Conservation (phyloP, 768 basidiomycete species). For the Glaciozyma martinii region DNA sequence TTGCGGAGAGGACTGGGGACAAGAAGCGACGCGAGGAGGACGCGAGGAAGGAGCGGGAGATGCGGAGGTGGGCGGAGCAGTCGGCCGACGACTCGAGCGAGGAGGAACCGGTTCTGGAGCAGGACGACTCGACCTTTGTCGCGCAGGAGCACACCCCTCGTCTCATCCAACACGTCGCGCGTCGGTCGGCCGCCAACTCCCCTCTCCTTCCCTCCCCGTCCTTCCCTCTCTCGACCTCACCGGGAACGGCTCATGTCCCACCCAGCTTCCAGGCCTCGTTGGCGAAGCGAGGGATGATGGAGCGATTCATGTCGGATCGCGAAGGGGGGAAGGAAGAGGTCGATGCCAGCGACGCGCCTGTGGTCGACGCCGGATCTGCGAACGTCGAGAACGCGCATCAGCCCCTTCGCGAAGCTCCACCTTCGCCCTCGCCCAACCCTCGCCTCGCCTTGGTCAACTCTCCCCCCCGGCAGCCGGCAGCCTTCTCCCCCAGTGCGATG, state of each 20-base stretch:
- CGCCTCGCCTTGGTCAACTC: constrained; percentile 1
- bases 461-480: not conserved
- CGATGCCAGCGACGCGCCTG: not conserved
- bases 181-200: not conserved
- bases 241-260: not conserved
- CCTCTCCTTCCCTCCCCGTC: not conserved
- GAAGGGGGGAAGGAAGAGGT: not conserved
- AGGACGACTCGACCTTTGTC: not conserved
- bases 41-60: not conserved
- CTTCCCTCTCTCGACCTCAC: not conserved
- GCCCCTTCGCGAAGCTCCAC: too few species aligned
- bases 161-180: not conserved
- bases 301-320: constrained; percentile 21
- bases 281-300: constrained; percentile 24
- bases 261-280: not conserved
- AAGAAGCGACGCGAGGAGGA: not conserved
- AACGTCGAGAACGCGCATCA: not conserved
- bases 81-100: not conserved
- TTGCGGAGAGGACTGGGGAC: not conserved
- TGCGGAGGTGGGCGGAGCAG: constrained; percentile 2
- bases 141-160: not conserved
- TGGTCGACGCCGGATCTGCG: not conserved
- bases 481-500: not conserved
- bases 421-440: not conserved
- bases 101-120: not conserved